phyloP scores from a whole-genome alignment of 495 filamentous ascomycete genomes.

The Lasiosphaeria ovina region DNA sequence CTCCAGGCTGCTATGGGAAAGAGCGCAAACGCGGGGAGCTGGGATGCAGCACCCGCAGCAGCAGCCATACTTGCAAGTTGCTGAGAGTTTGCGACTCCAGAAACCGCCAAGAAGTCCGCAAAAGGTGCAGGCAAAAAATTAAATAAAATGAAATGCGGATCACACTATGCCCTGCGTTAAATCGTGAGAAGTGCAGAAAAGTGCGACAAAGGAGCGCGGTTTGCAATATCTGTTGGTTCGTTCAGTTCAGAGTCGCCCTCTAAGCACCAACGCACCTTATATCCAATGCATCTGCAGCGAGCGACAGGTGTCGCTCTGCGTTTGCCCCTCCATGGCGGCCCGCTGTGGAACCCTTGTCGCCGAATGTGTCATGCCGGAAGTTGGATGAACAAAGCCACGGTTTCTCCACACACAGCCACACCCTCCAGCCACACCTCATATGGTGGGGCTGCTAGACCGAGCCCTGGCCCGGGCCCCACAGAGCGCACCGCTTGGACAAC shows the following conservation, averaged over 20 bases:
- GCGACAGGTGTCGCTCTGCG: too few relatives aligned
- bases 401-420: neutral
- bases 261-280: too few relatives aligned
- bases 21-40: constrained; percentile 67
- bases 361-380: constrained; percentile 34
- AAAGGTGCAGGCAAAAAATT: too few relatives aligned
- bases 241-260: too few relatives aligned
- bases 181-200: too few relatives aligned
- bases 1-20: constrained; percentile 70
- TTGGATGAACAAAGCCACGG: neutral
- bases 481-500: constrained; percentile 2
- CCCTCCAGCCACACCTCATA: neutral
- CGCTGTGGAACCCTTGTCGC: neutral
- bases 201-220: too few relatives aligned
- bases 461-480: constrained; percentile 1
- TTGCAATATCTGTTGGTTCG: too few relatives aligned
- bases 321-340: too few relatives aligned
- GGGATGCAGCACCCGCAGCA: constrained; percentile 8
- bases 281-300: too few relatives aligned
- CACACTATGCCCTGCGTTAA: too few relatives aligned
- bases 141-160: too few relatives aligned
- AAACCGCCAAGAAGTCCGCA: too few relatives aligned
- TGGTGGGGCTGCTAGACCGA: constrained; percentile 11
- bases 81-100: constrained; percentile 4
- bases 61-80: neutral